Conservation (phyloP, 768 basidiomycete species). For the Psilocybe cyanescens region DNA sequence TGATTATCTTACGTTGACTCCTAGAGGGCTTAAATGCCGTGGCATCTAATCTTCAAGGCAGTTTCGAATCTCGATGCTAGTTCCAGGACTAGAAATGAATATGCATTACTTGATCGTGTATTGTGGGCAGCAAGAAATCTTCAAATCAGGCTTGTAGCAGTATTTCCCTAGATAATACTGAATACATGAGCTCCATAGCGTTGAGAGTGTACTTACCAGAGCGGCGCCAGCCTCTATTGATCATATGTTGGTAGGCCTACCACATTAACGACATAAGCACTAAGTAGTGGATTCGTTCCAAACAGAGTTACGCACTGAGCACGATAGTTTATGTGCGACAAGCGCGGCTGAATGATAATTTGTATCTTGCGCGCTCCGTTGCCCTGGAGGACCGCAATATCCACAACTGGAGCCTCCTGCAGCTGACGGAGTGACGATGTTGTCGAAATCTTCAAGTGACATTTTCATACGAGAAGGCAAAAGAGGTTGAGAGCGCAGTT, state of each 20-base stretch:
- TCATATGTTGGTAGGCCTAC: conserved; percentile 82
- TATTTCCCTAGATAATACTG: conserved; percentile 49
- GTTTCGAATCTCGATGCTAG: background rate
- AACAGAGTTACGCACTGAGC: conserved; percentile 40
- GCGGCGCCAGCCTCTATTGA: conserved; percentile 85
- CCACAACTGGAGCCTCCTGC: conserved; percentile 55
- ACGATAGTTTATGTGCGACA: conserved; percentile 54
- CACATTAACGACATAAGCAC: background rate
- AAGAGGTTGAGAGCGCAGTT: no score
- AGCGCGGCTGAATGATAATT: conserved; percentile 53
- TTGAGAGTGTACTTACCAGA: conserved; percentile 48
- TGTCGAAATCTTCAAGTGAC: conserved; percentile 28
- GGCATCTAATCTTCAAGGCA: conserved; percentile 62
- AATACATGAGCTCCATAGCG: background rate
- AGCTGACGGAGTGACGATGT: conserved; percentile 41
- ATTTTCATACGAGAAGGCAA: background rate
- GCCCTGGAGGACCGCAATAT: conserved; percentile 65
- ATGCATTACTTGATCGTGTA: conserved; percentile 84
- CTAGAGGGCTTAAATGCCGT: conserved; percentile 68
- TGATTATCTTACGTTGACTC: conserved; percentile 75
- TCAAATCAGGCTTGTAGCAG: conserved; percentile 89
- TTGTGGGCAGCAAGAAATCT: conserved; percentile 86
- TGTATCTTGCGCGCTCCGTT: conserved; percentile 43
- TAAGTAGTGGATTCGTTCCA: background rate
- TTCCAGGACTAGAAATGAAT: conserved; percentile 4